A percentile compares a stretch with the other conserved stretches of the same genome.
phyloP scores from a whole-genome alignment of 1,284 basidiomycete genomes.

The Phellopilus nigrolimitatus region DNA sequence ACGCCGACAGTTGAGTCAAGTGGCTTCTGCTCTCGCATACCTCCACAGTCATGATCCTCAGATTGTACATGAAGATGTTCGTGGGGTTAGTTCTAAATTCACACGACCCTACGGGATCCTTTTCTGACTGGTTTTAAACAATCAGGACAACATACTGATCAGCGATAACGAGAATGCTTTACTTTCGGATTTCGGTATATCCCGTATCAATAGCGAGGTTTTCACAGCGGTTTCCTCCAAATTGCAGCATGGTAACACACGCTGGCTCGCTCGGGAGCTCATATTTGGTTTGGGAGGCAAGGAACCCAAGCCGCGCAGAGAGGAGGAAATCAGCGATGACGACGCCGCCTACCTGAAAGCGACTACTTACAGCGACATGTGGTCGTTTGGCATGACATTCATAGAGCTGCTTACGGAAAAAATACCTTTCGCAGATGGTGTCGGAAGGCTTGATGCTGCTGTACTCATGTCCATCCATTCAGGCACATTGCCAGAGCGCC shows the following conservation, averaged over 20 bases:
- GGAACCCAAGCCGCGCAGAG: constrained; percentile 24
- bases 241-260: constrained; percentile 4
- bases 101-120: neutral
- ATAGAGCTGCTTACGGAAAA: constrained; percentile 27
- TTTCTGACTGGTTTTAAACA: neutral
- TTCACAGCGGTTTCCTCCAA: neutral
- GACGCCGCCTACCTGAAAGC: constrained; percentile 14
- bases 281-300: constrained; percentile 21
- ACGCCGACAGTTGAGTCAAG: constrained; percentile 8
- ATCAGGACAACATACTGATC: constrained; percentile 30
- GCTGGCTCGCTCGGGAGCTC: constrained; percentile 13
- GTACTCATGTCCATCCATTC: constrained; percentile 18
- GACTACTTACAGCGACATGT: constrained; percentile 25
- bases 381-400: constrained; percentile 30
- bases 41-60: constrained; percentile 14
- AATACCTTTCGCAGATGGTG: constrained; percentile 20
- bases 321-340: constrained; percentile 27
- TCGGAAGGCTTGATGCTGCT: constrained; percentile 7
- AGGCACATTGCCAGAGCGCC: constrained; percentile 13
- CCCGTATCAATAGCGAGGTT: constrained; percentile 22
- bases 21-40: constrained; percentile 8
- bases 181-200: too few relatives aligned
- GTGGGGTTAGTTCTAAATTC: constrained; percentile 5
- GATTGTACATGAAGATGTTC: constrained; percentile 13
- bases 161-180: constrained; percentile 28